Base-by-base conservation (phyloP, 164 flowering plant genomes). In the Umbilicus rupestris region DNA sequence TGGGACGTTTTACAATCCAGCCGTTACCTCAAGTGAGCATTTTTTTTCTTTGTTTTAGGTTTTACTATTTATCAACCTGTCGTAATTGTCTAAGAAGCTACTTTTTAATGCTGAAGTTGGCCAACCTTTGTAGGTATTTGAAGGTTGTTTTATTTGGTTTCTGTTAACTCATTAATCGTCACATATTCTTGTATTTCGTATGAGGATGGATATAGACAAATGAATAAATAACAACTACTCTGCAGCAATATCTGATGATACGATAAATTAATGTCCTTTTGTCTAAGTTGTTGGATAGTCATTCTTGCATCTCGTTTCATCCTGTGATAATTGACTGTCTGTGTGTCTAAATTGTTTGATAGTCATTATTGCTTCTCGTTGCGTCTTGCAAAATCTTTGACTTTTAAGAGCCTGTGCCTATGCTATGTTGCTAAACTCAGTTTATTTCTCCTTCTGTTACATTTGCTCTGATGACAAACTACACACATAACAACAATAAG, bases 11-110 rank as follows among this genome's bases (percentile, higher is more conserved):
- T 71, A 0, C 68, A 90, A 93, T 81, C 92, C 95, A 5, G 83
- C 76, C 52, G 82, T 93, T 66, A 55, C 85, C 55, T 82, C 98
- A 1, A 81, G 98, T 93, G 83, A 87, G 92, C 15, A 30, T 70
- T 12, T 12, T 67, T 39, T 44, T 17, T 37, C 12, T 35, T 7
- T 33, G 3, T 30, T n/a, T 70, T 22, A 20, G 8, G 22, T 7
- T 26, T 14, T 1, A 1, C 22, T 15, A 28, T 28, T 28, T 14
- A 10, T 26, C 17, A 1, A 12, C 11, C 28, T 55, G 3, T 12
- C 30, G 1, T 12, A 22, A 10, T 26, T 2, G 58, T 55, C 60
- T 55, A 29, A 55, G 60, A 26, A 55, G 33, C 17, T 49, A 6
- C 28, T 8, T 22, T 19, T 2, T 47, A 47, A 7, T 22, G 57